Conservation (phyloP, 192 early-diverging fungal genomes). For the Coemansia sp. region DNA sequence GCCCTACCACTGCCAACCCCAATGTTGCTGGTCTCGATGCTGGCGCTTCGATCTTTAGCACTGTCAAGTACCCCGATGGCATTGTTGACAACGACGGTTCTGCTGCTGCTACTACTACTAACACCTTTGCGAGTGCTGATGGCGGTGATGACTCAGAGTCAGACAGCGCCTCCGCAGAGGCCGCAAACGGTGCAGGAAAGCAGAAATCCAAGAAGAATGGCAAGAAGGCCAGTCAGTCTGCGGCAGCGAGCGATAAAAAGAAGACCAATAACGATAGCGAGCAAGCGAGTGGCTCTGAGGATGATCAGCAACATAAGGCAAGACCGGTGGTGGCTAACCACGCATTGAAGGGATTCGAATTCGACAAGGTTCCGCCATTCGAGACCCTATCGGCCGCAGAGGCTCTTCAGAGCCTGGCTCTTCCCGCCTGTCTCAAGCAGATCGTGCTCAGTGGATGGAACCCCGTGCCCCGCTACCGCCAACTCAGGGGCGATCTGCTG, state of each 20-base stretch:
- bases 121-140: not conserved
- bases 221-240: not conserved
- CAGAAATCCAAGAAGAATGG: conserved; percentile 15
- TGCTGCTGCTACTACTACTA: not conserved
- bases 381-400: conserved; percentile 60
- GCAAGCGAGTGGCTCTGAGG: conserved; percentile 11
- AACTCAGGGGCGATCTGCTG: conserved; percentile 80
- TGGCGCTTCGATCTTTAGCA: conserved; percentile 67
- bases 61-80: conserved; percentile 39
- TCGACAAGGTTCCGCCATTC: conserved; percentile 22
- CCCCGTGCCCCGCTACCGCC: conserved; percentile 76
- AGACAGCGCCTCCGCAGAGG: conserved; percentile 19
- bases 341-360: conserved; percentile 24
- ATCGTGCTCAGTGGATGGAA: conserved; percentile 91
- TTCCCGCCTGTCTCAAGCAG: conserved; percentile 69
- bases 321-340: conserved; percentile 8
- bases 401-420: conserved; percentile 53
- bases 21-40: conserved; percentile 66
- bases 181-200: conserved; percentile 21
- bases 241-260: not conserved
- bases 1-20: conserved; percentile 56
- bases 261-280: conserved; percentile 15
- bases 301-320: not conserved
- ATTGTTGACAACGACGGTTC: conserved; percentile 4
- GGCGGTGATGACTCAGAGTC: conserved; percentile 13